Percentiles rank a stretch among this genome's conserved stretches.
Evolutionary conservation across 1,284 basidiomycete species (phyloP).

Genomic region (Wallemia ichthyophaga): DNA sequence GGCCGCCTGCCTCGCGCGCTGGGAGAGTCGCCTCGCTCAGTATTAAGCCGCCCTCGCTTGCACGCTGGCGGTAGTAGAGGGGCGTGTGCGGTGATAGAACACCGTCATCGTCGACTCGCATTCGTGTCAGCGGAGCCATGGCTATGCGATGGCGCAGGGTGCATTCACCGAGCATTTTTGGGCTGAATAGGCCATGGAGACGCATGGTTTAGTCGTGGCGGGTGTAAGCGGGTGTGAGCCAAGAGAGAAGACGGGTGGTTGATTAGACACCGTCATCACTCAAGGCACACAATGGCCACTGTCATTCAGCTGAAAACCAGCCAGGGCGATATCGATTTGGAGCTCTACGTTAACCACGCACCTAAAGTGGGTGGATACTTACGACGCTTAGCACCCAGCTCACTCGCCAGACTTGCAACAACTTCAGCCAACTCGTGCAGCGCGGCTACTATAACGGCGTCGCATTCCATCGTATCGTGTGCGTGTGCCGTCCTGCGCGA

Average conservation of each 20-base stretch:
- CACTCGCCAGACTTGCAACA: conserved; percentile 50
- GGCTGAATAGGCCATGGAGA: neutral
- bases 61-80: conserved; percentile 23
- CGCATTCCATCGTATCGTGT: conserved; percentile 60
- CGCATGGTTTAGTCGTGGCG: no score
- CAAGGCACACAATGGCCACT: neutral
- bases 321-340: conserved; percentile 57
- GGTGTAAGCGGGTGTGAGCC: no score
- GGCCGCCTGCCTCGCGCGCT: conserved; percentile 16
- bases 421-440: conserved; percentile 60
- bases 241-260: no score
- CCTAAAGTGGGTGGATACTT: conserved; percentile 21
- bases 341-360: conserved; percentile 70
- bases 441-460: conserved; percentile 48
- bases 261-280: no score
- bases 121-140: neutral
- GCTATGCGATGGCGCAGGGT: neutral
- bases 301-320: conserved; percentile 44
- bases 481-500: conserved; percentile 17
- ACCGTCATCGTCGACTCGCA: neutral
- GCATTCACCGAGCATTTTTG: neutral
- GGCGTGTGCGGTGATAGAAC: neutral
- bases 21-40: conserved; percentile 22
- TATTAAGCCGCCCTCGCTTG: conserved; percentile 21
- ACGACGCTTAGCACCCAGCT: neutral